Evolutionary conservation across 2,329 filamentous ascomycete species (phyloP).

Genomic region (Alternaria sp.): DNA sequence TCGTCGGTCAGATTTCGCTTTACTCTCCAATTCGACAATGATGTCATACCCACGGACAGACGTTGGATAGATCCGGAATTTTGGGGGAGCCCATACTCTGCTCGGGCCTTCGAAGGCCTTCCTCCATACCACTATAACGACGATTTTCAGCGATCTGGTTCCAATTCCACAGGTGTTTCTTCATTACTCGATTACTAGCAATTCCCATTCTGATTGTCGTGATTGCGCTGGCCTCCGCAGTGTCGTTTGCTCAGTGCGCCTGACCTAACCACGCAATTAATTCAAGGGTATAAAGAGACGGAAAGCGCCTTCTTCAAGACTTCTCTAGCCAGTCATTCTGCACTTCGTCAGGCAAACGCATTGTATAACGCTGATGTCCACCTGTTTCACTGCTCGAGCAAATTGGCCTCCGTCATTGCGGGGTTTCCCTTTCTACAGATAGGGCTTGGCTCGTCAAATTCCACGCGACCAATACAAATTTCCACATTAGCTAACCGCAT

Average conservation of each 20-base stretch:
- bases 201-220: not conserved
- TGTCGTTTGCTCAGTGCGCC: not conserved
- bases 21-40: slow-evolving; percentile 10
- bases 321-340: not conserved
- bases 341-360: not conserved
- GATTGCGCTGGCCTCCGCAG: not conserved
- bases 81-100: not conserved
- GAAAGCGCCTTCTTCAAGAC: not conserved
- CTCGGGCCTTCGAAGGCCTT: not conserved
- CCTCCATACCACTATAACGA: not conserved
- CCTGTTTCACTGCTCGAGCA: not conserved
- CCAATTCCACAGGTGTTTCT: not conserved
- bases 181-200: not conserved
- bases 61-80: not conserved
- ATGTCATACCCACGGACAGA: not conserved
- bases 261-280: not conserved
- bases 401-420: not conserved
- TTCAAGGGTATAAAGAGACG: not conserved
- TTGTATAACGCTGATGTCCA: not conserved
- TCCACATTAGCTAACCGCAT: not conserved
- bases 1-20: slow-evolving; percentile 26
- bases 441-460: not conserved
- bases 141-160: not conserved
- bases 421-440: not conserved
- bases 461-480: not conserved